phyloP scores from a whole-genome alignment of 768 basidiomycete genomes.

The Mycena epipterygia region DNA sequence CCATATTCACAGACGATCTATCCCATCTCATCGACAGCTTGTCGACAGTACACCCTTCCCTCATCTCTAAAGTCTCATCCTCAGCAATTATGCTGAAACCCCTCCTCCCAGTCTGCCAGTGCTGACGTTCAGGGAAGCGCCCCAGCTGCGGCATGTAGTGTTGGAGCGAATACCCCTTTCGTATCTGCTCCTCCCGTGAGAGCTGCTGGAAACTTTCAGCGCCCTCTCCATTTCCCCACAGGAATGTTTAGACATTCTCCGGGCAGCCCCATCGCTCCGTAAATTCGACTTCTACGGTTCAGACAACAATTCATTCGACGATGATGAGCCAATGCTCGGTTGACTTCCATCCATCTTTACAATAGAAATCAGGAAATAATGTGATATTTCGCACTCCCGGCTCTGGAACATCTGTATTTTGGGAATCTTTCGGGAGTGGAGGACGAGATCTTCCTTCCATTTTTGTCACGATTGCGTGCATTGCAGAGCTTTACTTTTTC shows the following conservation, averaged over 20 bases:
- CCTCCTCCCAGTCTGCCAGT: not conserved
- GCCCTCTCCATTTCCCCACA: not conserved
- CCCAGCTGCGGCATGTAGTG: not conserved
- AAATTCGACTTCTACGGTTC: not conserved
- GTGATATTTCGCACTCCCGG: constrained; percentile 1
- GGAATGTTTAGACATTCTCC: not conserved
- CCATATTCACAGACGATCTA: not conserved
- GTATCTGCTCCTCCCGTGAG: not conserved
- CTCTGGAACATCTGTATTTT: not conserved
- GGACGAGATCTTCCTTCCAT: not conserved
- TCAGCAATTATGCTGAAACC: not conserved
- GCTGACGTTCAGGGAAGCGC: not conserved
- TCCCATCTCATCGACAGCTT: not conserved
- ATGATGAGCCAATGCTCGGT: not conserved
- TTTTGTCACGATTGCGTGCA: not conserved
- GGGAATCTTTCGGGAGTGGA: not conserved
- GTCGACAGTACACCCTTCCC: too few relatives aligned
- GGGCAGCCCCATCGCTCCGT: not conserved
- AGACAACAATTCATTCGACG: not conserved
- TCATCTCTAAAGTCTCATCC: not conserved
- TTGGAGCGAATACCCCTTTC: not conserved
- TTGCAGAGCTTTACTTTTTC: not conserved
- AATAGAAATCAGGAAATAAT: not conserved
- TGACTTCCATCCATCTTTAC: not conserved
- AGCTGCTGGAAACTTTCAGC: not conserved